These are phyloP conservation scores for Trichosporon ovoides DNA, from an alignment of 1,284 basidiomycete species.

Conservation along the genomic window DNA sequence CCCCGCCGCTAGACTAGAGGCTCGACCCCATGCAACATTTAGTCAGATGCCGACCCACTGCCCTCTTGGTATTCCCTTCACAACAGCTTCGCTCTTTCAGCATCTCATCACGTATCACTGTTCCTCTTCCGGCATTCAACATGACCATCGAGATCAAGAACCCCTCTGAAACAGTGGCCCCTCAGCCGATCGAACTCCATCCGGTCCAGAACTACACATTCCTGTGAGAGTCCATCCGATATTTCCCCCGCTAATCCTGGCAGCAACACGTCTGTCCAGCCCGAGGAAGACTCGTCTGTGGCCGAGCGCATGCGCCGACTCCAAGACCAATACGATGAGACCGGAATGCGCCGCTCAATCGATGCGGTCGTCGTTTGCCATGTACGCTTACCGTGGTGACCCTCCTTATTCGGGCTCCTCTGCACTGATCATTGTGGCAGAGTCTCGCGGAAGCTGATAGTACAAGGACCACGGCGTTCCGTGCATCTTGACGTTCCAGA, in stretches of 20 bases:
- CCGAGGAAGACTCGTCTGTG: conserved; percentile 93
- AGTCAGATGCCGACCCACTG: too few relatives aligned
- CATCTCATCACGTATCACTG: too few relatives aligned
- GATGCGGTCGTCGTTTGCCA: conserved; percentile 96
- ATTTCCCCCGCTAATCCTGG: not conserved
- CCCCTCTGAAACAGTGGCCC: not conserved
- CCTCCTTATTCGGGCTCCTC: not conserved
- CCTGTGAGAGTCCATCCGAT: conserved; percentile 10
- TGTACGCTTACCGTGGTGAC: conserved; percentile 41
- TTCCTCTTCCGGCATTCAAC: not conserved
- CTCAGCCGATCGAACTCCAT: conserved; percentile 9
- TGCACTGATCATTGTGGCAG: not conserved
- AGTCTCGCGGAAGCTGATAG: not conserved
- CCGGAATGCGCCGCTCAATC: conserved; percentile 87
- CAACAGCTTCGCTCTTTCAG: too few relatives aligned
- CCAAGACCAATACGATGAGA: conserved; percentile 94
- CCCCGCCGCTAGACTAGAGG: too few relatives aligned
- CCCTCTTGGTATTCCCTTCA: too few relatives aligned
- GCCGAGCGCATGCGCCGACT: conserved; percentile 79
- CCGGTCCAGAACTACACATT: conserved; percentile 20
- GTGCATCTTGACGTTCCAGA: conserved; percentile 94
- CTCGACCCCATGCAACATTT: too few relatives aligned
- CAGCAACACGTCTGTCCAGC: conserved; percentile 58
- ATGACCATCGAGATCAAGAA: not conserved
- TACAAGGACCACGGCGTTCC: conserved; percentile 75